Base-by-base conservation (phyloP, 2,329 filamentous ascomycete genomes). In the Leptographium flavum region DNA sequence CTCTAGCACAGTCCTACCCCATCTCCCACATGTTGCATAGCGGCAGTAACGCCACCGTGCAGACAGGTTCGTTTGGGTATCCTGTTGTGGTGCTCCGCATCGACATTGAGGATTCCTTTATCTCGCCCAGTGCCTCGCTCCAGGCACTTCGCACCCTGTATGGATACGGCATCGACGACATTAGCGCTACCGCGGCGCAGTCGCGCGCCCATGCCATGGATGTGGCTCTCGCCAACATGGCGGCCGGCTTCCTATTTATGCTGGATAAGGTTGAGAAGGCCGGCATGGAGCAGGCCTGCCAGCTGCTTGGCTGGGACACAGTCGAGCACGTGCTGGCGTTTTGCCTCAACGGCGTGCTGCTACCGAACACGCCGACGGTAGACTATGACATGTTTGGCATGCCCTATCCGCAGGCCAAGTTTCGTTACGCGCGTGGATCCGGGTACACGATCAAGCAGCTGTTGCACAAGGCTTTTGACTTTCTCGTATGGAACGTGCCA, bases 401-500 rank as follows among this genome's bases (percentile, higher is more conserved):
- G 21, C 45, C 47, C 2, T 47, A 48, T 25, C 43, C 45, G 1
- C 45, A 60, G 9, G 58, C 60, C 10, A 57, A 63, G 47, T 71
- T 69, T 44, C 61, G 60, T 5, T 77, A 77, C 53, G 77, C 75
- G 5, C 35, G 69, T 69, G 11, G 71, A 72, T 47, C 71, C 70
- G 27, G 67, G 69, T 30, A 58, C 60, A 19, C 17, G 19, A 36
- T 52, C 10, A 44, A 45, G 1, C 47, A 30, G 35, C 63, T 85
- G 15, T 64, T 84, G 39, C 65, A 69, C 27, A 69, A 66, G 14
- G 64, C 74, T 17, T 60, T 78, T 32, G 68, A 70, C 28, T 84
- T 80, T 57, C 63, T 83, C 40, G 67, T 76, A 30, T 69, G 69
- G 50, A 71, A 71, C 47, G 73, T 84, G 46, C 75, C 78, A 0